Base-by-base conservation (phyloP, 2,329 filamentous ascomycete species). In the Penicillium sp. region DNA sequence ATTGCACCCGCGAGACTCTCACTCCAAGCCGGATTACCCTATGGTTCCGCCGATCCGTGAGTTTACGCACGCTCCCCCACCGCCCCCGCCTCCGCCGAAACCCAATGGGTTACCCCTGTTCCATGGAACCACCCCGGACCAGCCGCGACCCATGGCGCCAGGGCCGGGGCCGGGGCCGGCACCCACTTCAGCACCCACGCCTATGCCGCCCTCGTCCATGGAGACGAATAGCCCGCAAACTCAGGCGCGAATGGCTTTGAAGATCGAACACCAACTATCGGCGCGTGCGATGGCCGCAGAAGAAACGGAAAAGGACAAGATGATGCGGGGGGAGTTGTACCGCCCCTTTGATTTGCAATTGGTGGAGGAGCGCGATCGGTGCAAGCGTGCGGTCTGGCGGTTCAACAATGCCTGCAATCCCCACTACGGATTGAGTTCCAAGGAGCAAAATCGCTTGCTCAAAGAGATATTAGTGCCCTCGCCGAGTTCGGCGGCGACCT, bases 331-430 rank as follows among this genome's bases (percentile, higher is more conserved):
- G 9, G 79, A 86, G 36, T 78, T 82, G n/a, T 97, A 89, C 68
- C 84, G 83, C 51, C 87, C 88, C 5, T 90, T 85, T 54, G 83
- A 88, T 63, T 80, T 83, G 51, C 84, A 89, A 60, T 78, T 98
- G 4, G 79, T 87, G 11, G 77, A 87, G 18, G 90, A 96, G 61
- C 85, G 91, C n/a, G 84, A 93, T 63, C 80, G 85, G 46, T 97
- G 91, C 71, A 85, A 83, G 53, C 79, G 81, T 9, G 88, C 88
- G 4, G 83, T 91, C 59, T 90, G 85, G 79, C 78, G 84, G 43
- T 96, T 93, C 73, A 96, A 96, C 69, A 88, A 86, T 66, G 85
- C 86, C 13, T 84, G 81, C 28, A 89, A 89, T 58, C 85, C 87
- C 1, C 81, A 82, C 46, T 80, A 83, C 35, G 85, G 85, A 4